Evolutionary conservation across 805 yeast species (phyloP), one percentile per base, ranked within the genome.

Genomic region (Metschnikowia hibisci): DNA sequence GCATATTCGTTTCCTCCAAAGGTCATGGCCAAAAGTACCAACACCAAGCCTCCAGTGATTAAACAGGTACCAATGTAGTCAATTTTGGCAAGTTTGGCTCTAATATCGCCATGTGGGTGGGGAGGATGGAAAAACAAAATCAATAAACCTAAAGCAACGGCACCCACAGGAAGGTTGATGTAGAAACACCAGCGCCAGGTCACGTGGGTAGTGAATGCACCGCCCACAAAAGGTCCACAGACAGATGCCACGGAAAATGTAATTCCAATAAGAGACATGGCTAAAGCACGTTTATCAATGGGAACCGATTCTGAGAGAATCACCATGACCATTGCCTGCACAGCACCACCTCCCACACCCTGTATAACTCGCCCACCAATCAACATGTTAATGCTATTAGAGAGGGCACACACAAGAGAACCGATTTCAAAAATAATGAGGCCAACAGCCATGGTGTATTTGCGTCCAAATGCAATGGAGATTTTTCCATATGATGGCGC

Each of bases 101-200:
- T 55, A 29, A 67, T 42, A 14, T 61, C 55, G 11, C 75, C 74
- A n/a, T 54, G 54, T 1, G 78, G 71, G 29, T 55, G 60, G 6
- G 77, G 78, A 10, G 82, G 80, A 25, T 69, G 63, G 56, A 76
- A 73, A 14, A 71, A 64, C 4, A 70, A 45, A 3, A 69, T 37
- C 13, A 78, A 56, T 6, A 69, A 49, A 0, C 57, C 54, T 14
- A 70, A 54, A 0, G 79, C 74, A 0, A 67, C 42, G 1, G 83
- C 87, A 13, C 86, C 85, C 28, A 82, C 60, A 3, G 88, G 87
- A 29, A 84, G 58, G 58, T 83, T 84, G 48, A 84, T 69, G 61
- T 78, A 84, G 57, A 82, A 84, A 53, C 87, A 79, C 87, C 89
- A 82, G 54, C 89, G 68, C 89, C 89, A 84, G n/a, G 77, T 63